Percentiles rank a stretch among this genome's conserved stretches.
Conservation (phyloP, 2,329 filamentous ascomycete genomes). For the Monosporascus ibericus region DNA sequence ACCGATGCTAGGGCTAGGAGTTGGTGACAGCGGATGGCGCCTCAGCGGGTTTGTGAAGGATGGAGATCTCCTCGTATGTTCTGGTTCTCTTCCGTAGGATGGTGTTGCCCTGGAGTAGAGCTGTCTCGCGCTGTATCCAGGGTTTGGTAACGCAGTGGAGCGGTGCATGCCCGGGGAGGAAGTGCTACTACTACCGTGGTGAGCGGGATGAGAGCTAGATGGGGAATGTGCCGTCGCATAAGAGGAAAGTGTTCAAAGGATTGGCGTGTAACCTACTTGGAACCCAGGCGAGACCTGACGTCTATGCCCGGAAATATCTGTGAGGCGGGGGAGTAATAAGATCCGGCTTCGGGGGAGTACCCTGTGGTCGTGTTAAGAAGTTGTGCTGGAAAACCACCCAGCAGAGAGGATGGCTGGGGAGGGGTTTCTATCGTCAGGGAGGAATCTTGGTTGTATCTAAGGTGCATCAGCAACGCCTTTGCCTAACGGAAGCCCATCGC, state of each 20-base stretch:
- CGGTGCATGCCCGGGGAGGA: slow-evolving; percentile 51
- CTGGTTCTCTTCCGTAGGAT: slow-evolving; percentile 39
- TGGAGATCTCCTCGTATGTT: slow-evolving; percentile 46
- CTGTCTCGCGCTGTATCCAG: slow-evolving; percentile 45
- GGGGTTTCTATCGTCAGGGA: slow-evolving; percentile 48
- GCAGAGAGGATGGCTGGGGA: slow-evolving; percentile 42
- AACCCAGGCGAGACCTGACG: slow-evolving; percentile 47
- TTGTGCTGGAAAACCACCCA: slow-evolving; percentile 46
- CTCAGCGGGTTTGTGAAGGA: slow-evolving; percentile 41
- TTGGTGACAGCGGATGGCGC: slow-evolving; percentile 48
- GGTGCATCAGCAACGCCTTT: slow-evolving; percentile 27
- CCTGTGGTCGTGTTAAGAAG: slow-evolving; percentile 39
- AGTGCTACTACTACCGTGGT: slow-evolving; percentile 37
- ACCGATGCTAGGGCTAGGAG: slow-evolving; percentile 41
- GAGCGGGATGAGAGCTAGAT: slow-evolving; percentile 22
- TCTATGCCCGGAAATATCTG: slow-evolving; percentile 44
- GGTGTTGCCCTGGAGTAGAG: slow-evolving; percentile 47
- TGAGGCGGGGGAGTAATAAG: slow-evolving; percentile 42
- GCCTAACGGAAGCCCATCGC: slow-evolving; percentile 21
- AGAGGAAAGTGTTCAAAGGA: slow-evolving; percentile 5
- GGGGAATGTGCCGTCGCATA: slow-evolving; percentile 8
- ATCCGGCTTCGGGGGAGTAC: slow-evolving; percentile 43
- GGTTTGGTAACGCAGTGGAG: slow-evolving; percentile 45
- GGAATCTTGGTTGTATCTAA: slow-evolving; percentile 51
- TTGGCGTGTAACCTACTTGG: slow-evolving; percentile 42